phyloP scores from a whole-genome alignment of 805 yeast species.

The Lipomyces starkeyi region DNA sequence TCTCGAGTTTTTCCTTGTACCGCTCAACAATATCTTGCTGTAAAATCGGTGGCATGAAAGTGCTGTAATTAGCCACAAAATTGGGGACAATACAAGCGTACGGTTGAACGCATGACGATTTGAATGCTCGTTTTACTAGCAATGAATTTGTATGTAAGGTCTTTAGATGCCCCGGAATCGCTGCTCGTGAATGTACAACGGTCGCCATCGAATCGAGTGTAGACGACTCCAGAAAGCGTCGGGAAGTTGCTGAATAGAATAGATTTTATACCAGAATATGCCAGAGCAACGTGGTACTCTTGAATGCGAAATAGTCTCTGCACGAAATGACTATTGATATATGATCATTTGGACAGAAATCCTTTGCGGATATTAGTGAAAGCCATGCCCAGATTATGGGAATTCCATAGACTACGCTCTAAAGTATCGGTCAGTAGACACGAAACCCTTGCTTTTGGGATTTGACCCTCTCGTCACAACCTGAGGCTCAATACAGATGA shows the following conservation, averaged over 20 bases:
- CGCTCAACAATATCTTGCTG: slow-evolving; percentile 45
- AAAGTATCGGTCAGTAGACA: too few species aligned
- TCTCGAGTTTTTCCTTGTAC: slow-evolving; percentile 52
- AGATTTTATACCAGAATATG: not conserved
- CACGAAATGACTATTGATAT: too few species aligned
- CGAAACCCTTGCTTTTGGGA: too few species aligned
- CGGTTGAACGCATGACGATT: not conserved
- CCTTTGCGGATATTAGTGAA: too few species aligned
- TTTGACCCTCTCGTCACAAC: too few species aligned
- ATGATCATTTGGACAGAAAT: too few species aligned
- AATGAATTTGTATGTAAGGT: not conserved
- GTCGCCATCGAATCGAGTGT: not conserved
- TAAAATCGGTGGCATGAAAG: slow-evolving; percentile 9
- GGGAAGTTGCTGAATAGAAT: not conserved
- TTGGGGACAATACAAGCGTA: not conserved
- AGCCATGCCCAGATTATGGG: too few species aligned
- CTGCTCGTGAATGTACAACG: not conserved
- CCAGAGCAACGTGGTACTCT: not conserved
- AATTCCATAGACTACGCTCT: too few species aligned
- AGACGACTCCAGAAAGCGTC: not conserved
- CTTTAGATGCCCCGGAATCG: not conserved
- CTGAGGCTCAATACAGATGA: too few species aligned
- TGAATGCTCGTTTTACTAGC: not conserved
- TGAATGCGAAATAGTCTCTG: too few species aligned
- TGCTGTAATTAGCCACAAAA: not conserved